Evolutionary conservation across 2,329 filamentous ascomycete genomes (phyloP), one percentile per base, ranked within the genome.

Genomic region (Cadophora malorum): DNA sequence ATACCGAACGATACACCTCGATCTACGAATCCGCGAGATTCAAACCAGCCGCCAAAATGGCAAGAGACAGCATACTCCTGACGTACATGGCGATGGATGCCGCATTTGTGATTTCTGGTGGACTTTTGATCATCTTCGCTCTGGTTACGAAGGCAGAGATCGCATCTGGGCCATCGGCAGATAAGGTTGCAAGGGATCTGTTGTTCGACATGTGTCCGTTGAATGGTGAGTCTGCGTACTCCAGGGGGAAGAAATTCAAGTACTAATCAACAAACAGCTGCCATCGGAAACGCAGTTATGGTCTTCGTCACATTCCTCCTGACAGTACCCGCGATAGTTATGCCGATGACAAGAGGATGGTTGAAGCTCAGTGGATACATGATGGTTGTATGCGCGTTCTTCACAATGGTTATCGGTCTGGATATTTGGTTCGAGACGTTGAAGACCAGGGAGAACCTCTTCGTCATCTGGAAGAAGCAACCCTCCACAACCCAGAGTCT

Each of bases 341-440:
- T 91, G 68, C 87, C 88, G 5, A 87, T 84, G 61, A 86, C 85
- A 62, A 85, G 91, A 71, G 83, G 85, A 71, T 92, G 89, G 87
- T 84, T 95, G 74, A 92, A 93, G 78, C 70, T 89, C 19, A 87
- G 90, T 67, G 88, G 86, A 60, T 91, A 88, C 80, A 79, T 91
- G 76, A 80, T 90, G 50, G 83, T 87, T n/a, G 65, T 88, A 52
- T 88, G 85, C 76, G 85, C 82, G 1, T 67, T 91, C 63, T 90
- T 91, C 79, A 91, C 87, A 23, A 79, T 93, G 75, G 80, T 86
- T 66, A 80, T 93, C 45, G 91, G 91, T 55, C 80, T 92, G 59
- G 83, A 85, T 70, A 82, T 93, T 70, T 93, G 91, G 92, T 86
- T 93, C 76, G 82, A 89, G 74, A 95, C 92, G 1, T 81, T 96